A percentile compares a stretch with the other conserved stretches of the same genome.
phyloP scores from a whole-genome alignment of 352 stramenopile species.

The Globisporangium orthogonon region DNA sequence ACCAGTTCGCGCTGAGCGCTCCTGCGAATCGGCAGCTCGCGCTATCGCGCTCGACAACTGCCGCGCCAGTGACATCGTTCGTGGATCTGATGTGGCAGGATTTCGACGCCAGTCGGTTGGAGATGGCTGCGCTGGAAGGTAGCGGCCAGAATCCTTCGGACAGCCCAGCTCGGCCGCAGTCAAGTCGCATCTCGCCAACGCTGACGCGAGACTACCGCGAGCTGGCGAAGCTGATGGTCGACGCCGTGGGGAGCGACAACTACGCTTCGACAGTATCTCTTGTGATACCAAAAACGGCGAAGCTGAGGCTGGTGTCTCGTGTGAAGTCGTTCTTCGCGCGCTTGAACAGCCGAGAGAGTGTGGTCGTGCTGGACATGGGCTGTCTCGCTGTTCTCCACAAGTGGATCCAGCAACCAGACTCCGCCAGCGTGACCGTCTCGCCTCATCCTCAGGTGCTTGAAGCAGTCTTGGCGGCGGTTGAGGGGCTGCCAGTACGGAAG shows the following conservation, averaged over 20 bases:
- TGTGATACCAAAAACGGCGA: constrained; percentile 70
- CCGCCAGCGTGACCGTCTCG: constrained; percentile 8
- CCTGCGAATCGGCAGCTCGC: constrained; percentile 11
- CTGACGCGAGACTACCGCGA: constrained; percentile 54
- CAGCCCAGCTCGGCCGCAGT: neutral
- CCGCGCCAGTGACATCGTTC: constrained; percentile 6
- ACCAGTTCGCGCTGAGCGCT: constrained; percentile 29
- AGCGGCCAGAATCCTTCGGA: neutral
- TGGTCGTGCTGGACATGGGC: constrained; percentile 48
- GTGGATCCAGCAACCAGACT: constrained; percentile 35
- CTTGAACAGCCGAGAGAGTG: constrained; percentile 47
- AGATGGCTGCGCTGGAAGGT: constrained; percentile 18
- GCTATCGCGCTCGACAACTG: constrained; percentile 22
- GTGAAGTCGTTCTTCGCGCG: constrained; percentile 70
- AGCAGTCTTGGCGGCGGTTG: constrained; percentile 38
- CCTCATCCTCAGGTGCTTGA: constrained; percentile 68
- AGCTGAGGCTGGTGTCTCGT: constrained; percentile 55
- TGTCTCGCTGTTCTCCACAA: constrained; percentile 48
- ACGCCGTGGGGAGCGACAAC: constrained; percentile 62
- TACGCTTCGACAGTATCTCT: constrained; percentile 73
- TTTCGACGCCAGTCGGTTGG: constrained; percentile 37
- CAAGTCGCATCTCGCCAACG: constrained; percentile 21
- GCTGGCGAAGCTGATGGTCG: constrained; percentile 58
- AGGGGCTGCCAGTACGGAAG: constrained; percentile 52
- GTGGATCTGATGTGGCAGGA: constrained; percentile 64